Percentiles rank a stretch among this genome's conserved stretches.
Conservation (phyloP, 2,329 filamentous ascomycete species). For the Colletotrichum sp. region DNA sequence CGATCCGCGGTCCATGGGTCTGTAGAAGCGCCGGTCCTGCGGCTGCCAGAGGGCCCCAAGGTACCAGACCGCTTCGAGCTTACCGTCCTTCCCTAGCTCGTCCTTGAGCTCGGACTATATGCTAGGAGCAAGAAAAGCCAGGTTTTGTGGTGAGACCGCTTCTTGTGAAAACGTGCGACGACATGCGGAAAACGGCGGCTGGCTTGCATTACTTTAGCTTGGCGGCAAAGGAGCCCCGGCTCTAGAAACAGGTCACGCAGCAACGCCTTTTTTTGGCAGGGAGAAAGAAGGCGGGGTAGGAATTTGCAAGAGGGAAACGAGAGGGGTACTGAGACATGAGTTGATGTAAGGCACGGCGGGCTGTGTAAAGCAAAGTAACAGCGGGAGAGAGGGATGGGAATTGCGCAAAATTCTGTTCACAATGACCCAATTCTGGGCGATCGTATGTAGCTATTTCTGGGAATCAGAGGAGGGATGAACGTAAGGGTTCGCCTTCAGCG, state of each 20-base stretch:
- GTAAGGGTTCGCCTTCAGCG: neutral
- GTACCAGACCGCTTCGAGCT: neutral
- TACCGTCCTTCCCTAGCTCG: neutral
- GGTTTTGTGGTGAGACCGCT: neutral
- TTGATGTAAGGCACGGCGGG: constrained; percentile 8
- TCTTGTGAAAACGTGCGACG: neutral
- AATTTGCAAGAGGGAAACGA: neutral
- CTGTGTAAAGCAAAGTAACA: neutral
- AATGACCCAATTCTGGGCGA: constrained; percentile 12
- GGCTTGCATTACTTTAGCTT: neutral
- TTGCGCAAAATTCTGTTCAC: neutral
- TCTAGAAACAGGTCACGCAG: neutral
- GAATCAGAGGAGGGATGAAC: neutral
- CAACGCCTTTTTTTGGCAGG: neutral
- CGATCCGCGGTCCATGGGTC: neutral
- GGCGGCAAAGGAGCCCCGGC: neutral
- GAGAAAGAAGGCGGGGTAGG: neutral
- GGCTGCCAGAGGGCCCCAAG: neutral
- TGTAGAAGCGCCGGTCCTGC: neutral
- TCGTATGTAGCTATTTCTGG: neutral
- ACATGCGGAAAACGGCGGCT: constrained; percentile 1
- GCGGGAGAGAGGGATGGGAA: neutral
- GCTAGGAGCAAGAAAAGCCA: neutral
- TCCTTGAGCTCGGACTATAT: neutral
- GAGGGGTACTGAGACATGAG: neutral